Evolutionary conservation across 2,329 filamentous ascomycete genomes (phyloP).

Genomic region (Ascosphaera apis): DNA sequence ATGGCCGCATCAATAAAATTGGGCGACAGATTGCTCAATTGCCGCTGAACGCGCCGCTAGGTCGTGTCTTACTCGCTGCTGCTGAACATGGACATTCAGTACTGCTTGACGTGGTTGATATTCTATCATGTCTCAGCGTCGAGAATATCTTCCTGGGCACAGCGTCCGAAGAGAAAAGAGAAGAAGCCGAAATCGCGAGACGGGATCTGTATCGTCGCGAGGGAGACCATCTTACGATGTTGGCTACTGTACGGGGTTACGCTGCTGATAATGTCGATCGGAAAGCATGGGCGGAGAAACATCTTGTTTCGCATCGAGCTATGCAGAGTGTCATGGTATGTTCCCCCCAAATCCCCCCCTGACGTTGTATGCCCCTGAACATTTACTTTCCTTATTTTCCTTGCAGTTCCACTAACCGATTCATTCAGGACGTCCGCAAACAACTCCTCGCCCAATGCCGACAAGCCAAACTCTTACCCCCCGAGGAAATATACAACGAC

Average conservation of each 20-base stretch:
- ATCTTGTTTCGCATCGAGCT: conserved; percentile 37
- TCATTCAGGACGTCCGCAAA: conserved; percentile 31
- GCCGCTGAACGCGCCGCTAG: conserved; percentile 60
- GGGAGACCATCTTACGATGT: conserved; percentile 40
- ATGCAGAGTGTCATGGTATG: conserved; percentile 40
- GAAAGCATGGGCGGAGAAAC: conserved; percentile 34
- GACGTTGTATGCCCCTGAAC: neutral
- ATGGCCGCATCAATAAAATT: conserved; percentile 74
- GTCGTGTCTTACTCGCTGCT: conserved; percentile 62
- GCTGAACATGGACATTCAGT: conserved; percentile 47
- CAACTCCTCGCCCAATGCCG: conserved; percentile 34
- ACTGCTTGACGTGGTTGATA: conserved; percentile 62
- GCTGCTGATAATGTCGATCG: conserved; percentile 33
- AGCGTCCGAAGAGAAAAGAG: conserved; percentile 35
- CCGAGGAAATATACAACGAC: conserved; percentile 6
- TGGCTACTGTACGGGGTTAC: conserved; percentile 37
- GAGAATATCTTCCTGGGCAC: conserved; percentile 40
- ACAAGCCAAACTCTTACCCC: conserved; percentile 21
- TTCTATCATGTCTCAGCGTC: conserved; percentile 44
- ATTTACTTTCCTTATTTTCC: neutral
- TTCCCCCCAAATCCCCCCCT: conserved; percentile 1
- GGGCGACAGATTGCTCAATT: conserved; percentile 85
- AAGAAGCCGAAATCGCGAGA: conserved; percentile 32
- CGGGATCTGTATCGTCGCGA: conserved; percentile 34
- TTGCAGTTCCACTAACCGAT: neutral